A percentile compares a stretch with the other conserved stretches of the same genome.
These are phyloP conservation scores for Mycena kentingensis DNA, from an alignment of 768 basidiomycete genomes.

Conservation along the genomic window DNA sequence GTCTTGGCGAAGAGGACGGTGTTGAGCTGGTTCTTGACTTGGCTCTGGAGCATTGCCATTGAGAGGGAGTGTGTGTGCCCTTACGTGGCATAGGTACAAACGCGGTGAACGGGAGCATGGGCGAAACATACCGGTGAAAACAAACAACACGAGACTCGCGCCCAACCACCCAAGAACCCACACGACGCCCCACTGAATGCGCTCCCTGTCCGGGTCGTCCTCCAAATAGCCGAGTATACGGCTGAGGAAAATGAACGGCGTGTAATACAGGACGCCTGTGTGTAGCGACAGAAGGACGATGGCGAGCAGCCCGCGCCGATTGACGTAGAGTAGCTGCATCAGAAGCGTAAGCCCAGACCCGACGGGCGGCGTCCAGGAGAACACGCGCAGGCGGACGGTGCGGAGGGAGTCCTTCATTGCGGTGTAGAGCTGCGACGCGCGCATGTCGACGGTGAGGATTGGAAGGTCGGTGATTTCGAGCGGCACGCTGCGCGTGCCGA, in stretches of 20 bases:
- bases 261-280: slow-evolving; percentile 64
- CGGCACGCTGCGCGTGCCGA: slow-evolving; percentile 69
- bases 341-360: slow-evolving; percentile 68
- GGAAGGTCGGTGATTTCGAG: slow-evolving; percentile 89
- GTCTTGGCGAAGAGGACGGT: slow-evolving; percentile 69
- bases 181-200: neutral
- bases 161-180: slow-evolving; percentile 3
- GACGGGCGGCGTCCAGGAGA: slow-evolving; percentile 56
- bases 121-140: neutral
- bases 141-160: neutral
- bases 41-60: slow-evolving; percentile 54
- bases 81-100: slow-evolving; percentile 20
- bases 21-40: slow-evolving; percentile 63
- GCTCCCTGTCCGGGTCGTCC: slow-evolving; percentile 16
- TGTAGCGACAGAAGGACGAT: slow-evolving; percentile 53
- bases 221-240: slow-evolving; percentile 16
- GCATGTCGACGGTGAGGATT: slow-evolving; percentile 72
- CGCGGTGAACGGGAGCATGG: neutral
- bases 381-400: slow-evolving; percentile 49
- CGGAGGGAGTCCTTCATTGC: slow-evolving; percentile 60
- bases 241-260: slow-evolving; percentile 57
- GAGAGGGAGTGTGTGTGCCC: too few relatives aligned
- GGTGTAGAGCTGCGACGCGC: slow-evolving; percentile 60
- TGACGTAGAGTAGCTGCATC: slow-evolving; percentile 60
- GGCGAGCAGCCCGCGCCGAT: slow-evolving; percentile 41